Evolutionary conservation across 495 filamentous ascomycete genomes (phyloP), one percentile per base, ranked within the genome.

Genomic region (Penicillium ochrochloron): DNA sequence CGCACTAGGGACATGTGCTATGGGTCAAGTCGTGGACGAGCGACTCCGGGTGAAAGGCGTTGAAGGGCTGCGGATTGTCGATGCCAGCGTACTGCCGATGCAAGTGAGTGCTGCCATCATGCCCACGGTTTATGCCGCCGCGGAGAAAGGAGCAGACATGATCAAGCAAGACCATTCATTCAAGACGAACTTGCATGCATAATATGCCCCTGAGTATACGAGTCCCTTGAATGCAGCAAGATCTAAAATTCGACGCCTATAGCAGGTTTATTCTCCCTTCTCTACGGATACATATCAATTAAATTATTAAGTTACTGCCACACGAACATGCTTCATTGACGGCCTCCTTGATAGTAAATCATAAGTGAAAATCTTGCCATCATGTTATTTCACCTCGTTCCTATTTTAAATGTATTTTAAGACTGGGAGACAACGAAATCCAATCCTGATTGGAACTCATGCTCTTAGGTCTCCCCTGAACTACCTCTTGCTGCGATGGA

Each of bases 1-100:
- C 33, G 42, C 62, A 5, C 27, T 79, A 2, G 82, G 84, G 3
- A 85, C 82, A 0, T 84, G 80, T 60, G 77, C 81, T 0, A 83
- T 86, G 82, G 78, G 81, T 15, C 75, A 76, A 0, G 84, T 85
- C 10, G 78, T 85, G 5, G 80, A 84, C 52, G 58, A 51, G 27
- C 25, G 33, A 29, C 44, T 60, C n/a, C 29, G 58, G 7, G 58
- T 60, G 17, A 51, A 51, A 19, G 58, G 58, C 23, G 58, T 60
- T 11, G 14, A 31, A 35, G 46, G 46, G 31, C 42, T 60, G 34
- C 58, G 58, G 5, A 35, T 60, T 60, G 58, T 60, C 12, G 58
- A 60, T 37, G 58, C 42, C 14, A 60, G 58, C 29, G 44, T 60
- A 5, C 34, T 60, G 4, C 58, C 44, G 34, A 60, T 60, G 57